phyloP scores from a whole-genome alignment of 495 filamentous ascomycete species.

The Penicillium ochrochloron region DNA sequence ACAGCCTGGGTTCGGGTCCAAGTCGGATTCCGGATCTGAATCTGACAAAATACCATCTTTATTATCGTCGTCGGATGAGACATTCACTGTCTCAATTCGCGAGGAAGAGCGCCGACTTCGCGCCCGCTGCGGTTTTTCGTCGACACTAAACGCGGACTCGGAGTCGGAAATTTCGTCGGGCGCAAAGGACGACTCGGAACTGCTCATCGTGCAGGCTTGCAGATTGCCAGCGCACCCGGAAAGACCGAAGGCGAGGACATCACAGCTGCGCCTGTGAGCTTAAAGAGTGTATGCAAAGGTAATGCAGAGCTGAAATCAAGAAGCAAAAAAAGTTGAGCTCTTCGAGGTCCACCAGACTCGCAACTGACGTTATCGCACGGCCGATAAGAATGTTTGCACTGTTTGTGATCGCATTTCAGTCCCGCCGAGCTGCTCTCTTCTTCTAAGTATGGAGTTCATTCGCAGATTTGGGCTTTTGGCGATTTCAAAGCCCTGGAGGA shows the following conservation, averaged over 20 bases:
- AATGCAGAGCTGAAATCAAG: neutral
- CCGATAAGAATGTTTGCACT: conserved; percentile 48
- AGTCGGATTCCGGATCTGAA: neutral
- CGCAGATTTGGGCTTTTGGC: conserved; percentile 33
- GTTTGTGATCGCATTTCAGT: conserved; percentile 37
- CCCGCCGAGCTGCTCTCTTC: neutral
- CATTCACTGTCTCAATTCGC: neutral
- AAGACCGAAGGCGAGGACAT: conserved; percentile 30
- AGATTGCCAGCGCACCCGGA: conserved; percentile 27
- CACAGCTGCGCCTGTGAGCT: conserved; percentile 26
- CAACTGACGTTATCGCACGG: conserved; percentile 24
- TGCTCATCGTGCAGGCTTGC: conserved; percentile 46
- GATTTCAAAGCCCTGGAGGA: conserved; percentile 25
- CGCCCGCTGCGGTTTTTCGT: conserved; percentile 9
- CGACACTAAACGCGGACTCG: conserved; percentile 25
- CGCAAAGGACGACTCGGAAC: conserved; percentile 34
- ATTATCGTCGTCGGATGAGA: neutral
- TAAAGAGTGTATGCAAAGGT: neutral
- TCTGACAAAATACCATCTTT: conserved; percentile 2
- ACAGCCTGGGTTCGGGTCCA: neutral
- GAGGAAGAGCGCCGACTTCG: conserved; percentile 20
- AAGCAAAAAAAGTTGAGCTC: conserved; percentile 26
- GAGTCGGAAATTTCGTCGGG: conserved; percentile 40
- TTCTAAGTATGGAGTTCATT: conserved; percentile 37
- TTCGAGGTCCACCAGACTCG: conserved; percentile 16